Evolutionary conservation across 2,329 filamentous ascomycete species (phyloP).

Genomic region (Hirsutella rhossiliensis): DNA sequence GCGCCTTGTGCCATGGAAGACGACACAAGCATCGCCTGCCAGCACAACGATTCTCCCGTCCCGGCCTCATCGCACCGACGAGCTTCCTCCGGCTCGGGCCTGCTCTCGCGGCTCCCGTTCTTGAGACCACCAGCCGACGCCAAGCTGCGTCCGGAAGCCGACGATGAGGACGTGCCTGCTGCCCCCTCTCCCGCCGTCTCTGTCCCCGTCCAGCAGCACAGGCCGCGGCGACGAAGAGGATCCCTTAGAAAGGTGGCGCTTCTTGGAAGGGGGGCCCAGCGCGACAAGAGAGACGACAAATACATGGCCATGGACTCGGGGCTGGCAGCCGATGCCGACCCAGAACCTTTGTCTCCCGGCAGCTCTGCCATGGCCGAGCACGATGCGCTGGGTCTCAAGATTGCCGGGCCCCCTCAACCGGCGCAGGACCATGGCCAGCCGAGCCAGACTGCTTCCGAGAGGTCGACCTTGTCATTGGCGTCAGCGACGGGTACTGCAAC

Average conservation of each 20-base stretch:
- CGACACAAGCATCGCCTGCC: neutral
- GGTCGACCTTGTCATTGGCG: conserved; percentile 6
- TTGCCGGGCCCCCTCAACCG: conserved; percentile 32
- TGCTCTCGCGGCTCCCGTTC: conserved; percentile 61
- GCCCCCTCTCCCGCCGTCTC: conserved; percentile 14
- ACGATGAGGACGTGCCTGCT: conserved; percentile 16
- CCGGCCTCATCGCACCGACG: conserved; percentile 19
- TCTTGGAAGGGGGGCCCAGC: conserved; percentile 59
- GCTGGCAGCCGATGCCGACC: conserved; percentile 12
- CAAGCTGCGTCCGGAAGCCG: conserved; percentile 14
- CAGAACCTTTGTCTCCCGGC: conserved; percentile 7
- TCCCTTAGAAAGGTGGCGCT: conserved; percentile 81
- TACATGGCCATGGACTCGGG: conserved; percentile 30
- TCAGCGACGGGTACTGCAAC: conserved; percentile 6
- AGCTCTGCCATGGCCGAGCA: conserved; percentile 10
- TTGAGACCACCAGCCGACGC: conserved; percentile 34
- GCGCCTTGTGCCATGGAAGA: conserved; percentile 3
- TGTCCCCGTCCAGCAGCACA: conserved; percentile 28
- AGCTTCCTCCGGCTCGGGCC: conserved; percentile 45
- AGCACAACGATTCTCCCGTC: conserved; percentile 4
- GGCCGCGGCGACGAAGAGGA: conserved; percentile 60
- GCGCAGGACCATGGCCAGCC: conserved; percentile 34
- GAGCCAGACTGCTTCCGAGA: conserved; percentile 16
- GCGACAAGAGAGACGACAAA: conserved; percentile 43
- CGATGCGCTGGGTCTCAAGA: conserved; percentile 31